Evolutionary conservation across 345 rosid species (phyloP).

Genomic region (Hypericum perforatum): DNA sequence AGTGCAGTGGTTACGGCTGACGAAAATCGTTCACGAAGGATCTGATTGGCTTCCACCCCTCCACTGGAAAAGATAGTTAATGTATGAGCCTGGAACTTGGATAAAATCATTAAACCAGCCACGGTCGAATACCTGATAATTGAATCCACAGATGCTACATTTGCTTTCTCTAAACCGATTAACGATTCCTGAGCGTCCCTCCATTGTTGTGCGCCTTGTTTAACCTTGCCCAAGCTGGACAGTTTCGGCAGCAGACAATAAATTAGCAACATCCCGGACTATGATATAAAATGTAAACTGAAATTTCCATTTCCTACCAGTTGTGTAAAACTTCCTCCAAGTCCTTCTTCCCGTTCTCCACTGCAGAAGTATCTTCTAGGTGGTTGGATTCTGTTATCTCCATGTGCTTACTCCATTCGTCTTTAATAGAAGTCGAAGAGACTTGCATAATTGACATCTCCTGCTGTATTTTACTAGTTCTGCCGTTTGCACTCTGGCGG

Average conservation of each 20-base stretch:
- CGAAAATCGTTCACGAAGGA: slow-evolving; percentile 48
- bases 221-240: slow-evolving; percentile 63
- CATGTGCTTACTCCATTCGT: slow-evolving; percentile 78
- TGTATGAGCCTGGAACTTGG: neutral
- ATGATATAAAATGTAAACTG: slow-evolving; percentile 8
- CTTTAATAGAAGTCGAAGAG: slow-evolving; percentile 59
- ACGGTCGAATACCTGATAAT: slow-evolving; percentile 58
- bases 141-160: slow-evolving; percentile 78
- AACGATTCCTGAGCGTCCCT: slow-evolving; percentile 77
- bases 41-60: slow-evolving; percentile 72
- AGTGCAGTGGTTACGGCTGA: slow-evolving; percentile 68
- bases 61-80: slow-evolving; percentile 28
- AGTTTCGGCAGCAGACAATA: slow-evolving; percentile 13
- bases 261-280: neutral
- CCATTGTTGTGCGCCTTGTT: slow-evolving; percentile 80
- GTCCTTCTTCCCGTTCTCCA: slow-evolving; percentile 69
- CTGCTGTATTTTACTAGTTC: slow-evolving; percentile 64
- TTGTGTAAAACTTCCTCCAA: slow-evolving; percentile 66
- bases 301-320: slow-evolving; percentile 38
- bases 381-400: slow-evolving; percentile 65
- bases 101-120: slow-evolving; percentile 1
- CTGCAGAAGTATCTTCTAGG: slow-evolving; percentile 56
- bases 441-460: slow-evolving; percentile 94
- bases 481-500: slow-evolving; percentile 59
- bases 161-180: slow-evolving; percentile 61